Percentiles rank a stretch among this genome's conserved stretches.
Conservation (phyloP, 2,329 filamentous ascomycete genomes). For the Pseudofabraea citricarpa region DNA sequence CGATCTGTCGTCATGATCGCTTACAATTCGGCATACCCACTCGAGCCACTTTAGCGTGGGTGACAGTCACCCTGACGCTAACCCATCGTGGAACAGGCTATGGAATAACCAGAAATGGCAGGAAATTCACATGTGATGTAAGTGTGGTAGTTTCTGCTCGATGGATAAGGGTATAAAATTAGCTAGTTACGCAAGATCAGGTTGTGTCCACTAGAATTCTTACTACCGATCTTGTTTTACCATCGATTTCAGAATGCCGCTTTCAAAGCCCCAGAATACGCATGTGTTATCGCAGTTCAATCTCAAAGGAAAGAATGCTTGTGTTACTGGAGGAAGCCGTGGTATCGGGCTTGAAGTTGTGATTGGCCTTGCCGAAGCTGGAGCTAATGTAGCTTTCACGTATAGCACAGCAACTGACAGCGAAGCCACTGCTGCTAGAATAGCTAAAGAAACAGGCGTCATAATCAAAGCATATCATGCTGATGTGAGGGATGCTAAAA, state of each 20-base stretch:
- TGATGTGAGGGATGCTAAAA: conserved; percentile 24
- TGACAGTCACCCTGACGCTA: background rate
- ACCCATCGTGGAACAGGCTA: too few relatives aligned
- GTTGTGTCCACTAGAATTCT: too few relatives aligned
- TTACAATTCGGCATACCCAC: too few relatives aligned
- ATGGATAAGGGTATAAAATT: too few relatives aligned
- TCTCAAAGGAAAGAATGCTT: conserved; percentile 34
- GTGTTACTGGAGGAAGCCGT: conserved; percentile 40
- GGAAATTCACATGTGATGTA: too few relatives aligned
- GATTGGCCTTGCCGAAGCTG: conserved; percentile 37
- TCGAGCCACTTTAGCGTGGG: background rate
- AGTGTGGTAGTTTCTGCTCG: too few relatives aligned
- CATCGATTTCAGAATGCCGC: conserved; percentile 22
- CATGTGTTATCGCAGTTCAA: conserved; percentile 21
- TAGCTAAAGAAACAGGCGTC: conserved; percentile 6
- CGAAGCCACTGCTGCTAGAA: conserved; percentile 22
- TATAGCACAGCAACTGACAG: conserved; percentile 20
- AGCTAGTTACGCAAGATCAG: too few relatives aligned
- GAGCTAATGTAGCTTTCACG: conserved; percentile 35
- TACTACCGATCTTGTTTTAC: conserved; percentile 5
- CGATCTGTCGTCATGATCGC: too few relatives aligned
- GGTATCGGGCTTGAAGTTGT: conserved; percentile 40
- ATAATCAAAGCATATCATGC: conserved; percentile 31
- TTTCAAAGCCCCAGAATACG: conserved; percentile 4
- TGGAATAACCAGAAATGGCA: conserved; percentile 17